Conservation (phyloP, 805 yeast genomes). For the Torulaspora quercuum region DNA sequence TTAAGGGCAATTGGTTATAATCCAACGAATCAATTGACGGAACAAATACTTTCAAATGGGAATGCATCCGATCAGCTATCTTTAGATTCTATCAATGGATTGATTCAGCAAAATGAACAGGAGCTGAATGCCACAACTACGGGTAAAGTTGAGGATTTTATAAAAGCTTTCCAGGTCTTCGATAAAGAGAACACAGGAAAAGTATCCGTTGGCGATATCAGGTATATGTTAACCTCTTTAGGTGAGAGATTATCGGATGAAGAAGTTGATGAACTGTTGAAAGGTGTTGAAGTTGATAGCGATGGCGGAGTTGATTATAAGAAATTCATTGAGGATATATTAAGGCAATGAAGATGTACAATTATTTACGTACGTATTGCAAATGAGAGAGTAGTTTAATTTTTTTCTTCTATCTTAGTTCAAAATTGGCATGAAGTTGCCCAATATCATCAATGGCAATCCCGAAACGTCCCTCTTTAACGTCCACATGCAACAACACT, state of each 20-base stretch:
- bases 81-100: slow-evolving; percentile 30
- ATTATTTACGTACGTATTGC: not conserved
- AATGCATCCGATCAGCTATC: slow-evolving; percentile 20
- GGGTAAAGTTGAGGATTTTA: slow-evolving; percentile 59
- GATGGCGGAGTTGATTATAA: slow-evolving; percentile 95
- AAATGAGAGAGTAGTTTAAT: too few species aligned
- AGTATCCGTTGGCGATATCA: slow-evolving; percentile 94
- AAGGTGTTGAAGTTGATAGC: slow-evolving; percentile 89
- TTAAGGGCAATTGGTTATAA: slow-evolving; percentile 97
- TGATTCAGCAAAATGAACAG: slow-evolving; percentile 28
- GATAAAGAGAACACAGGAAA: slow-evolving; percentile 95
- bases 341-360: slow-evolving; percentile 61
- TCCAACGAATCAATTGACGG: slow-evolving; percentile 65
- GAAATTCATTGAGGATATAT: slow-evolving; percentile 87
- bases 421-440: slow-evolving; percentile 79
- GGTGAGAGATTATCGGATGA: slow-evolving; percentile 89
- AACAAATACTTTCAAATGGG: slow-evolving; percentile 22
- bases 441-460: slow-evolving; percentile 94
- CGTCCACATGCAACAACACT: slow-evolving; percentile 88
- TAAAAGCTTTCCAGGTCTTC: slow-evolving; percentile 94
- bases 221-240: slow-evolving; percentile 89
- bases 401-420: slow-evolving; percentile 6
- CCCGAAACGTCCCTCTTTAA: slow-evolving; percentile 93
- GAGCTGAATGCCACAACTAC: slow-evolving; percentile 33
- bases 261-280: slow-evolving; percentile 93